Conservation (phyloP, 179 eudicot genomes). For the Drosera spatulata region DNA sequence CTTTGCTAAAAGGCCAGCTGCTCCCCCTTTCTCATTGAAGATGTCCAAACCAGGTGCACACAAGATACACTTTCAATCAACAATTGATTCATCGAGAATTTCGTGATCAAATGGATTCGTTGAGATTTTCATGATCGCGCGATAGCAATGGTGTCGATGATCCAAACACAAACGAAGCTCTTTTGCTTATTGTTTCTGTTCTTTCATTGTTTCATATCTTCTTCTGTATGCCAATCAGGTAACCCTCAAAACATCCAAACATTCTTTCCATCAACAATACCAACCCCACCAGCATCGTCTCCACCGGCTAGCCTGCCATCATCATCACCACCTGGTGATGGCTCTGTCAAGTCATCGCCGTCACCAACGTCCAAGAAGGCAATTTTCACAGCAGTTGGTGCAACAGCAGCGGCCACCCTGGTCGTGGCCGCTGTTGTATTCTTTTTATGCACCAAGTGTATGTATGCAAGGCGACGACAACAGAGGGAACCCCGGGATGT, state of each 20-base stretch:
- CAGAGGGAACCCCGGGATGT: constrained; percentile 17
- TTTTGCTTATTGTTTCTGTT: constrained; percentile 10
- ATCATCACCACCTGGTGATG: too few relatives aligned
- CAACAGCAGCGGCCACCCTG: constrained; percentile 58
- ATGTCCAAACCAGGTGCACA: too few relatives aligned
- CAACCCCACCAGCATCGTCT: constrained; percentile 2
- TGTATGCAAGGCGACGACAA: constrained; percentile 6
- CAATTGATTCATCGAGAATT: too few relatives aligned
- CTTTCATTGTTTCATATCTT: constrained; percentile 9
- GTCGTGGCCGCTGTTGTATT: constrained; percentile 46
- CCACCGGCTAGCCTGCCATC: constrained; percentile 13
- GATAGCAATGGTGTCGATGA: not conserved
- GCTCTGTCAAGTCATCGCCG: not conserved
- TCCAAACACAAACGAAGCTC: not conserved
- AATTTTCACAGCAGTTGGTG: constrained; percentile 51
- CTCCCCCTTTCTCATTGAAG: too few relatives aligned
- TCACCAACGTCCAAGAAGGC: constrained; percentile 28
- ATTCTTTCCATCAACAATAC: constrained; percentile 19
- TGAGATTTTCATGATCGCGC: too few relatives aligned
- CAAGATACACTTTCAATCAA: too few relatives aligned
- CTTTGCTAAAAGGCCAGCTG: too few relatives aligned
- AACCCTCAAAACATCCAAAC: constrained; percentile 60
- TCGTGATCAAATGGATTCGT: too few relatives aligned
- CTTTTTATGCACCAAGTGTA: constrained; percentile 22
- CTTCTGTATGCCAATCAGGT: constrained; percentile 21